Conservation (phyloP, 2,329 filamentous ascomycete species). For the Aspergillus viridinutans region DNA sequence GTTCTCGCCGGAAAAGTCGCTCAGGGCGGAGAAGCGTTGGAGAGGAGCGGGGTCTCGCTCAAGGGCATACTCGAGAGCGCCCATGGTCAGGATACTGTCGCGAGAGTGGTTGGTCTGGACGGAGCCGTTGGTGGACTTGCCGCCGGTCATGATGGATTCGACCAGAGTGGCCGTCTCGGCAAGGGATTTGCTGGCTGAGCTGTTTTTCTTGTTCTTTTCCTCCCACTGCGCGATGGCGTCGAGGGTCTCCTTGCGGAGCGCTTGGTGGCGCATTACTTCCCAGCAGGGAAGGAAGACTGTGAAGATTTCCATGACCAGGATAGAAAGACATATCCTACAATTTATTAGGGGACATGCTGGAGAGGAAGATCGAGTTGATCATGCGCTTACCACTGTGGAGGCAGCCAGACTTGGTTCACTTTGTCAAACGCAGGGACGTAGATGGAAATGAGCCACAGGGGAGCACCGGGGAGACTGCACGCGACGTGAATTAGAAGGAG, state of each 20-base stretch:
- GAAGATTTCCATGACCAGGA: constrained; percentile 60
- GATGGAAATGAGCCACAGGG: constrained; percentile 59
- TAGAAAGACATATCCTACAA: constrained; percentile 51
- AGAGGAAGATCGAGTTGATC: neutral
- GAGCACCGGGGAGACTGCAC: constrained; percentile 57
- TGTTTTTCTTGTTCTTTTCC: constrained; percentile 24
- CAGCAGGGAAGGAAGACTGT: constrained; percentile 61
- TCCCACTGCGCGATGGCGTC: constrained; percentile 39
- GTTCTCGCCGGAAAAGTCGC: constrained; percentile 68
- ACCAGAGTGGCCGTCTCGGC: constrained; percentile 26
- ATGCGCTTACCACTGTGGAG: constrained; percentile 57
- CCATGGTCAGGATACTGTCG: constrained; percentile 55
- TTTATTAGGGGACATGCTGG: neutral
- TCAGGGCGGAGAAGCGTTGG: constrained; percentile 60
- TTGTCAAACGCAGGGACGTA: constrained; percentile 51
- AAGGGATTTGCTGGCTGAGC: constrained; percentile 24
- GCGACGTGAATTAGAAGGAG: neutral
- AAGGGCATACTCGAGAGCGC: constrained; percentile 59
- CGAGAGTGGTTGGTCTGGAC: constrained; percentile 35
- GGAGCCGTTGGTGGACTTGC: constrained; percentile 32
- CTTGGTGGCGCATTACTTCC: constrained; percentile 46
- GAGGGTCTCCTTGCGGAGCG: constrained; percentile 31
- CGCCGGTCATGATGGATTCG: constrained; percentile 25
- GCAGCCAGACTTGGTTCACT: constrained; percentile 54
- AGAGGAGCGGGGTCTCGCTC: constrained; percentile 55